Percentiles rank a stretch among this genome's conserved stretches.
Evolutionary conservation across 306 rosid genomes (phyloP).

Genomic region (Castanea mollissima): DNA sequence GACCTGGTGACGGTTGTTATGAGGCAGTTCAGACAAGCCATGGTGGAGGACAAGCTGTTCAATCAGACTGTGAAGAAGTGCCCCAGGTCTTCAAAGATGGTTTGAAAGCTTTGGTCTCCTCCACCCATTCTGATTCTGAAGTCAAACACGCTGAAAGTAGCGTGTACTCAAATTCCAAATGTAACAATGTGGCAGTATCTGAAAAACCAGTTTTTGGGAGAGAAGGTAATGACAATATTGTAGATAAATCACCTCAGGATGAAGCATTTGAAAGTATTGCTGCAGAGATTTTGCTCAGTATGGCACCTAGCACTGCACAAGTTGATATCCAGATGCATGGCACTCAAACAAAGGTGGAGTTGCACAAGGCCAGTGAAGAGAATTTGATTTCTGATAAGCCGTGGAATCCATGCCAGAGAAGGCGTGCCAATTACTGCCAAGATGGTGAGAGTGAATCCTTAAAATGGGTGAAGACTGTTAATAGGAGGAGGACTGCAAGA

Average conservation of each 20-base stretch:
- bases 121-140: not conserved
- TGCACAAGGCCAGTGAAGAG: not conserved
- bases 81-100: not conserved
- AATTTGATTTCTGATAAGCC: not conserved
- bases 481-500: not conserved
- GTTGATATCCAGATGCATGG: not conserved
- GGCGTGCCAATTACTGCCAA: not conserved
- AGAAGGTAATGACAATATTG: not conserved
- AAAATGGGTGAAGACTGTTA: not conserved
- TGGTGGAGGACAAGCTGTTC: not conserved
- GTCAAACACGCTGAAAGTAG: not conserved
- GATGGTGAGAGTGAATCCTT: not conserved
- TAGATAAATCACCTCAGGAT: not conserved
- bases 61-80: not conserved
- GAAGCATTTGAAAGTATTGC: not conserved
- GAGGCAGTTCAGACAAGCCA: not conserved
- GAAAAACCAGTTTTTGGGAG: not conserved
- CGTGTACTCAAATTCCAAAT: not conserved
- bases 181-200: not conserved
- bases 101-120: not conserved
- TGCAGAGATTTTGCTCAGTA: not conserved
- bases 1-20: not conserved
- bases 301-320: not conserved
- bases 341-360: not conserved
- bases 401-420: not conserved